Percentiles rank a stretch among this genome's conserved stretches.
phyloP scores from a whole-genome alignment of 208 protist genomes.

The Trypanosoma mega region DNA sequence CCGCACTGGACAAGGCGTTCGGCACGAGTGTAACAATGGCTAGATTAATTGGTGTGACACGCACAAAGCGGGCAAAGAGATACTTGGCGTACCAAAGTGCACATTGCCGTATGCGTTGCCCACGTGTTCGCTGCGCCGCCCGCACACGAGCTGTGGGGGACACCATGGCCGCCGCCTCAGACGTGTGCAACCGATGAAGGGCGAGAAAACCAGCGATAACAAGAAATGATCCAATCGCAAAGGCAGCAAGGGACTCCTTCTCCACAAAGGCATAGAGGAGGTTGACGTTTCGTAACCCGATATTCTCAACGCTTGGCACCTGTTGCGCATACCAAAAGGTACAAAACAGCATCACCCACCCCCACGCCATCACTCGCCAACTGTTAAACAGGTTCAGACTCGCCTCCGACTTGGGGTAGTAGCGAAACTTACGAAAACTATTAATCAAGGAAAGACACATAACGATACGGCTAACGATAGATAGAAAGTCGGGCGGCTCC shows the following conservation, averaged over 20 bases:
- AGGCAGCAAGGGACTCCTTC: conserved; percentile 18
- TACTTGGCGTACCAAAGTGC: conserved; percentile 24
- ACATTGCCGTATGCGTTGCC: not conserved
- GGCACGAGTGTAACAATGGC: conserved; percentile 20
- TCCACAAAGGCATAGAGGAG: conserved; percentile 25
- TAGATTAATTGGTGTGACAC: conserved; percentile 22
- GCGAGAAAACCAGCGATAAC: conserved; percentile 32
- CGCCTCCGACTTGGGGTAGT: conserved; percentile 23
- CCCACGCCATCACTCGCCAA: conserved; percentile 26
- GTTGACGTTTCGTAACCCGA: conserved; percentile 7
- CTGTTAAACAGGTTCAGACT: conserved; percentile 37
- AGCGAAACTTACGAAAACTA: conserved; percentile 32
- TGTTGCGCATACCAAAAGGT: conserved; percentile 28
- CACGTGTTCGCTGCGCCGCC: not conserved
- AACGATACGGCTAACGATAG: conserved; percentile 19
- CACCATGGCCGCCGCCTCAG: conserved; percentile 13
- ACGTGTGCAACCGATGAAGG: conserved; percentile 26
- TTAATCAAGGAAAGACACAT: conserved; percentile 31
- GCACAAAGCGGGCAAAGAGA: conserved; percentile 24
- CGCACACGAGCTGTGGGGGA: conserved; percentile 14
- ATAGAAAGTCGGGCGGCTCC: conserved; percentile 23
- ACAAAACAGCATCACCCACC: conserved; percentile 29
- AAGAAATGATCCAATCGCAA: conserved; percentile 32
- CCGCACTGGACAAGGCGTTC: not conserved
- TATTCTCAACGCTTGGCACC: conserved; percentile 15